phyloP scores from a whole-genome alignment of 805 yeast species.

The Teunomyces barrocoloradensis region DNA sequence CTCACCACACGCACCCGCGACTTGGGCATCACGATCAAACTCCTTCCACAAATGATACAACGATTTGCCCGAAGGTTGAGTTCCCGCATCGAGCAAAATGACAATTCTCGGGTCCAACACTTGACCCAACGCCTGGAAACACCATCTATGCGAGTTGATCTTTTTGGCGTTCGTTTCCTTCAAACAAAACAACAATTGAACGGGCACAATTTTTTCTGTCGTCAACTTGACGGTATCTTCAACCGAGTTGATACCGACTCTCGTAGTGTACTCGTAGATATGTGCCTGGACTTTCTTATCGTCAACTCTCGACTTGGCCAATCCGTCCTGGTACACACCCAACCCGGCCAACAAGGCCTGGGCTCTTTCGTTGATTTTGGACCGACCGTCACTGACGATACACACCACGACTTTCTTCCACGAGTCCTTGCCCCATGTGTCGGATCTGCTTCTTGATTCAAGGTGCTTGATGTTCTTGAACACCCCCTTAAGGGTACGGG shows the following conservation, averaged over 20 bases:
- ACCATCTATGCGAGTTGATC: constrained; percentile 68
- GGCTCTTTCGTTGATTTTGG: constrained; percentile 61
- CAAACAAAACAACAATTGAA: constrained; percentile 58
- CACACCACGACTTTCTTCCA: constrained; percentile 66
- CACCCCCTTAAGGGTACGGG: constrained; percentile 61
- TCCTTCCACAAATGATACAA: constrained; percentile 62
- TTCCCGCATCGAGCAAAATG: constrained; percentile 61
- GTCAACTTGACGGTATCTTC: constrained; percentile 55
- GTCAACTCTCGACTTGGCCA: constrained; percentile 58
- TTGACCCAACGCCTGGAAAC: constrained; percentile 61
- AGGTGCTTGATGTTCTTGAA: constrained; percentile 63
- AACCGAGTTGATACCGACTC: constrained; percentile 46
- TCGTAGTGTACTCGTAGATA: constrained; percentile 64
- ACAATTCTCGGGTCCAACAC: constrained; percentile 58
- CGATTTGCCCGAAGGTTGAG: constrained; percentile 58
- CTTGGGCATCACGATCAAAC: constrained; percentile 53
- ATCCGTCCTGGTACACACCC: constrained; percentile 66
- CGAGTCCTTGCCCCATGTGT: constrained; percentile 48
- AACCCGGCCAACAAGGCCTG: constrained; percentile 62
- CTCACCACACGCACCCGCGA: constrained; percentile 75
- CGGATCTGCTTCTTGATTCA: constrained; percentile 44
- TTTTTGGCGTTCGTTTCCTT: constrained; percentile 64
- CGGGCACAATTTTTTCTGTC: constrained; percentile 57
- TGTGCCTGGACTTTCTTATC: constrained; percentile 63
- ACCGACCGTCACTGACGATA: constrained; percentile 62